These are phyloP conservation scores for Saccharomyces hybrid DNA, from an alignment of 1,139 yeast genomes.

Conservation along the genomic window DNA sequence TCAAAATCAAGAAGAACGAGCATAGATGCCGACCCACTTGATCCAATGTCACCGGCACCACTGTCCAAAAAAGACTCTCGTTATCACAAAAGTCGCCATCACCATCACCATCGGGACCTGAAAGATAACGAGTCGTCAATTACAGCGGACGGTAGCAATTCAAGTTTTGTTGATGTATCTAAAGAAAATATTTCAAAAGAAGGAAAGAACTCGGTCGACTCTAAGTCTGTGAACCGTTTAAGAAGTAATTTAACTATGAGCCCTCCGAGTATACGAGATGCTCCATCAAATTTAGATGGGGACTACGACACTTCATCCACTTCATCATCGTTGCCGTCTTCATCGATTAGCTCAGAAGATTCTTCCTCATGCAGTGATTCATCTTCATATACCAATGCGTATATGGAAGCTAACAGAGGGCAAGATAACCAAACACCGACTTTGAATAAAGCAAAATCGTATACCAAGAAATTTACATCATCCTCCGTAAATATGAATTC, in stretches of 20 bases:
- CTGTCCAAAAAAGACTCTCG: background rate
- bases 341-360: background rate
- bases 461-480: background rate
- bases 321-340: background rate
- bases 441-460: background rate
- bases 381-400: background rate
- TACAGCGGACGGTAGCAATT: background rate
- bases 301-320: background rate
- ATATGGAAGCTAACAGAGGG: background rate
- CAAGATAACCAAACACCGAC: background rate
- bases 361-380: constrained; percentile 1
- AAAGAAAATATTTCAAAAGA: background rate
- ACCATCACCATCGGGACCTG: background rate
- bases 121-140: background rate
- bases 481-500: constrained; percentile 7
- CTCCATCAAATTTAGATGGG: constrained; percentile 2
- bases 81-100: constrained; percentile 1
- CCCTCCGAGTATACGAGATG: constrained; percentile 3
- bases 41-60: background rate
- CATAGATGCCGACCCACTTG: constrained; percentile 4
- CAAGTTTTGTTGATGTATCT: background rate
- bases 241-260: constrained; percentile 1
- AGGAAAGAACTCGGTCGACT: background rate
- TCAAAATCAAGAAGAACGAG: constrained; percentile 8
- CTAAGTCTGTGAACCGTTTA: background rate